Conservation (phyloP, 164 flowering plant genomes). For the Liquidambar formosana region DNA sequence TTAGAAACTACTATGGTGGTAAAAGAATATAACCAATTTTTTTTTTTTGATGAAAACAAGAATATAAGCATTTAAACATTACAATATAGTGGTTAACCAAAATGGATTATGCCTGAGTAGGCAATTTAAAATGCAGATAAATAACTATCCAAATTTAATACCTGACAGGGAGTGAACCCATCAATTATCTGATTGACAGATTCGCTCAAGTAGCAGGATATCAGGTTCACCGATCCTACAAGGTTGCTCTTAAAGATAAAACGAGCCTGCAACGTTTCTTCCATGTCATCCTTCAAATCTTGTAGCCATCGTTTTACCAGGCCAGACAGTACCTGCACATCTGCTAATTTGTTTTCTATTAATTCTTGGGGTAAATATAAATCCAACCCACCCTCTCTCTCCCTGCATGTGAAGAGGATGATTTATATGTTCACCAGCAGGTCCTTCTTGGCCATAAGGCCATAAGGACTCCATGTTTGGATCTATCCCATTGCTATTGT, state of each 20-base stretch:
- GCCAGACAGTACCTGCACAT: conserved; percentile 48
- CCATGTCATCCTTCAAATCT: conserved; percentile 63
- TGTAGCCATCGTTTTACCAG: conserved; percentile 72
- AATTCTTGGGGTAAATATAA: too few species aligned
- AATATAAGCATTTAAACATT: too few species aligned
- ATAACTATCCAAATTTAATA: conserved; percentile 19
- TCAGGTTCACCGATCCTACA: conserved; percentile 48
- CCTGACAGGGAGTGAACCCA: conserved; percentile 67
- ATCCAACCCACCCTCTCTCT: too few species aligned
- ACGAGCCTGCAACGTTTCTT: conserved; percentile 58
- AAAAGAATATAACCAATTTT: not conserved
- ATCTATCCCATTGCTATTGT: too few species aligned
- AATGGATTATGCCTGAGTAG: not conserved
- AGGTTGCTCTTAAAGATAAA: conserved; percentile 60
- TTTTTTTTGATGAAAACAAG: too few species aligned
- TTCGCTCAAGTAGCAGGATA: conserved; percentile 59
- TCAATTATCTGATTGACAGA: conserved; percentile 52
- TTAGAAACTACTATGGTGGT: not conserved
- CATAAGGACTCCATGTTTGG: too few species aligned
- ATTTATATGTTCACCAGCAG: not conserved
- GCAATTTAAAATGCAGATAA: not conserved
- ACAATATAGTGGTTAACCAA: not conserved
- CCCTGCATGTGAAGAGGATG: not conserved
- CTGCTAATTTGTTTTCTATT: conserved; percentile 33
- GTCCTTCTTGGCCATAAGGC: too few species aligned